These are phyloP conservation scores for Neofusicoccum cordaticola DNA, from an alignment of 2,329 filamentous ascomycete genomes.

Conservation along the genomic window DNA sequence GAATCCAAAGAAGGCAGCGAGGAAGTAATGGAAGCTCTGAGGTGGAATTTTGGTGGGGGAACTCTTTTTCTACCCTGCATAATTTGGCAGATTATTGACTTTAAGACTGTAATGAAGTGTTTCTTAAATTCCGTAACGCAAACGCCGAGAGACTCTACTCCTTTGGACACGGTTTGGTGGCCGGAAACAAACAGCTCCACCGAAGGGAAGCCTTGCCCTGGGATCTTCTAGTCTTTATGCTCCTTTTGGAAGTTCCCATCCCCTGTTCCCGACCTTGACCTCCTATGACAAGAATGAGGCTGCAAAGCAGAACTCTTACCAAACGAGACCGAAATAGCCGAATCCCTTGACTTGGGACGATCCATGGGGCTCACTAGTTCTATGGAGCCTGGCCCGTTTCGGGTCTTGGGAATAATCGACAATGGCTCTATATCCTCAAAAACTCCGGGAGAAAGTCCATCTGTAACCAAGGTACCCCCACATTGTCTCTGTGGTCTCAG, in stretches of 20 bases:
- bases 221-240: not conserved
- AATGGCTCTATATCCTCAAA: not conserved
- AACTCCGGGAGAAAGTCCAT: not conserved
- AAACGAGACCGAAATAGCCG: not conserved
- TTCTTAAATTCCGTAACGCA: too few species aligned
- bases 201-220: too few species aligned
- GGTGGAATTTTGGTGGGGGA: not conserved
- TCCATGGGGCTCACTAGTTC: not conserved
- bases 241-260: not conserved
- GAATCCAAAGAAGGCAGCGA: slow-evolving; percentile 39
- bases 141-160: too few species aligned
- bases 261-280: not conserved
- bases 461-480: not conserved
- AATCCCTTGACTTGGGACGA: not conserved
- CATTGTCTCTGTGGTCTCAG: not conserved
- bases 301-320: not conserved
- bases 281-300: not conserved
- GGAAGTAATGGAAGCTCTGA: slow-evolving; percentile 27
- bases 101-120: too few species aligned
- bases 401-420: not conserved
- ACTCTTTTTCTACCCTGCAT: not conserved
- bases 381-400: not conserved
- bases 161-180: too few species aligned
- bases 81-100: too few species aligned
- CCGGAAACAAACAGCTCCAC: too few species aligned